phyloP scores from a whole-genome alignment of 805 yeast genomes.

The Wickerhamiella australiensis region DNA sequence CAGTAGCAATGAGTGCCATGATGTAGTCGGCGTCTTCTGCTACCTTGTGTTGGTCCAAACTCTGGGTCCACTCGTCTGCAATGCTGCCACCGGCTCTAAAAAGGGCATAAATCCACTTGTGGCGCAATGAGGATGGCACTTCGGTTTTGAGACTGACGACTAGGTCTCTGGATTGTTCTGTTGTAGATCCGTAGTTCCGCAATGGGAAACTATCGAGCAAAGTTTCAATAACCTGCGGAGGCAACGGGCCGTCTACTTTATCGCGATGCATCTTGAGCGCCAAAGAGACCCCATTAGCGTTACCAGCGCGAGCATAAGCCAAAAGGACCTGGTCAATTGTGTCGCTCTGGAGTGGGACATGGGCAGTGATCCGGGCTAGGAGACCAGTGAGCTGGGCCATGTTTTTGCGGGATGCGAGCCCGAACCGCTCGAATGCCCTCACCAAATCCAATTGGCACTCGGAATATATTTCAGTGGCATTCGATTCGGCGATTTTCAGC shows the following conservation, averaged over 20 bases:
- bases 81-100: constrained; percentile 20
- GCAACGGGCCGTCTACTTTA: not conserved
- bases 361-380: constrained; percentile 18
- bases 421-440: constrained; percentile 1
- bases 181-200: constrained; percentile 12
- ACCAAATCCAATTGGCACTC: constrained; percentile 21
- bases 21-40: constrained; percentile 6
- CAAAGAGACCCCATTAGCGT: constrained; percentile 21
- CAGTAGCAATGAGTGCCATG: constrained; percentile 20
- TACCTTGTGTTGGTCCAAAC: not conserved
- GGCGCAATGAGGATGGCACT: not conserved
- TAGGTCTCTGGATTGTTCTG: not conserved
- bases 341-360: constrained; percentile 15
- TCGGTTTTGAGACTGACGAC: constrained; percentile 2
- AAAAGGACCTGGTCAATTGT: constrained; percentile 20
- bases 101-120: constrained; percentile 22
- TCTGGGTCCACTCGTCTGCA: constrained; percentile 19
- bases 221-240: constrained; percentile 11
- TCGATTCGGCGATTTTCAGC: constrained; percentile 17
- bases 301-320: constrained; percentile 22
- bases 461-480: constrained; percentile 18
- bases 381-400: constrained; percentile 25
- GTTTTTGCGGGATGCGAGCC: constrained; percentile 11
- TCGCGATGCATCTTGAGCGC: constrained; percentile 17
- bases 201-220: constrained; percentile 23